phyloP scores from a whole-genome alignment of 345 rosid genomes.

The Eucalyptus viminalis region DNA sequence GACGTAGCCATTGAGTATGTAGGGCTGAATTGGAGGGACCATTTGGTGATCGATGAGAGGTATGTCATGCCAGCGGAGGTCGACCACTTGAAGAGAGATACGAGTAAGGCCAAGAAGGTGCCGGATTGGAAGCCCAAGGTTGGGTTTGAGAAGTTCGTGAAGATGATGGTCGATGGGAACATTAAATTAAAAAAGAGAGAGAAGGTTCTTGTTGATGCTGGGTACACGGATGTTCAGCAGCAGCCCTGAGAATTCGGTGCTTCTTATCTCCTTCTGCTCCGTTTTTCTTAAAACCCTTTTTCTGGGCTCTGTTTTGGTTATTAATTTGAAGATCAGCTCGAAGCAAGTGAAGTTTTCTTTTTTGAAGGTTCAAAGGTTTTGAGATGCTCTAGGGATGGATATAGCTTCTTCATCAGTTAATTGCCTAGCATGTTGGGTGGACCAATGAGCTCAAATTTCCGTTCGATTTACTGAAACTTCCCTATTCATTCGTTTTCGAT shows the following conservation, averaged over 20 bases:
- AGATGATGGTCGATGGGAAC: conserved; percentile 83
- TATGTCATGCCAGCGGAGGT: conserved; percentile 49
- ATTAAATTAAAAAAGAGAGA: conserved; percentile 62
- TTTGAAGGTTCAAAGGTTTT: too few species aligned
- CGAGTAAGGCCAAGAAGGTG: conserved; percentile 34
- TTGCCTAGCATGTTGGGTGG: too few species aligned
- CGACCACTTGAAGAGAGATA: conserved; percentile 38
- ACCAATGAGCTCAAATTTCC: too few species aligned
- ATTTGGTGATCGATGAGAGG: background rate
- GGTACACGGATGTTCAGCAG: conserved; percentile 56
- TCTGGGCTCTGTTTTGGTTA: background rate
- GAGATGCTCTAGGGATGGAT: too few species aligned
- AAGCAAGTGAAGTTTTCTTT: too few species aligned
- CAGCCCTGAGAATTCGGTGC: conserved; percentile 20
- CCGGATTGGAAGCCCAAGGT: conserved; percentile 65
- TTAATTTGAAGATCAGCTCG: too few species aligned
- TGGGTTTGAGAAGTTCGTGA: conserved; percentile 66
- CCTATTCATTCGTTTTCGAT: too few species aligned
- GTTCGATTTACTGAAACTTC: too few species aligned
- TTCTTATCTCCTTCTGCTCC: background rate
- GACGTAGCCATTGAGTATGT: too few species aligned
- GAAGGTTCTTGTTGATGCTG: too few species aligned
- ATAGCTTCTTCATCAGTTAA: too few species aligned
- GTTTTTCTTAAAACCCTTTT: background rate
- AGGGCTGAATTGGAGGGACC: too few species aligned